Base-by-base conservation (phyloP, 2,329 filamentous ascomycete genomes). In the Fusarium sororula region DNA sequence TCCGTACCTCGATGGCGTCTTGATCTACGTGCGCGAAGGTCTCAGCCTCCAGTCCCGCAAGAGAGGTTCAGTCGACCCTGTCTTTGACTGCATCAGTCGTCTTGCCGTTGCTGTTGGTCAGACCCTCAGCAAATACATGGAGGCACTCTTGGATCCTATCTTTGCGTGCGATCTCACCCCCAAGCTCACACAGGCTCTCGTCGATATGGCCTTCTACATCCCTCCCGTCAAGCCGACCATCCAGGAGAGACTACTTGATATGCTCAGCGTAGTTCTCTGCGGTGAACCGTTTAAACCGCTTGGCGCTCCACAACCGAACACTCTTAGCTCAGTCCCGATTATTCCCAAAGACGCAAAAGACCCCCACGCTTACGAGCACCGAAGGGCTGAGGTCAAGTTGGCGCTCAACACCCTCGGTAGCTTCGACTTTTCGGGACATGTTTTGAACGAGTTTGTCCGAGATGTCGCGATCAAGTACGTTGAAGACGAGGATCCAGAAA, bases 141-240 rank as follows among this genome's bases (percentile, higher is more conserved):
- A 98, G 80, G 94, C 95, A 18, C 86, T 99, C 35, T 88, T 99
- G 15, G 96, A 98, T 77, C 95, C 97, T 17, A 98, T 99, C 67
- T 99, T 99, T 82, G 95, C 94, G 22, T 99, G 96, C 80, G 96
- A 97, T 55, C 87, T 99, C 59, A 98, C 95, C 42, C 93, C 96
- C 64, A 96, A 97, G 75, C 88, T 99, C 30, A 98, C 96, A 0
- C 95, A 98, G 81, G 97, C 97, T 6, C 87, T 99, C 61, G 95
- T 98, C 28, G 97, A 99, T 79, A 98, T 99, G 94, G 96, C 96
- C 35, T 97, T 98, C 80, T 98, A 99, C 80, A 98, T 99, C 53
- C 96, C 96, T 1, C 95, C 97, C 0, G 94, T 98, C 65, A 96
- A 97, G 80, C 89, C 93, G 5, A 95, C 91, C 12, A 98, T 99